Conservation (phyloP, 768 basidiomycete species). For the Hericium erinaceus region DNA sequence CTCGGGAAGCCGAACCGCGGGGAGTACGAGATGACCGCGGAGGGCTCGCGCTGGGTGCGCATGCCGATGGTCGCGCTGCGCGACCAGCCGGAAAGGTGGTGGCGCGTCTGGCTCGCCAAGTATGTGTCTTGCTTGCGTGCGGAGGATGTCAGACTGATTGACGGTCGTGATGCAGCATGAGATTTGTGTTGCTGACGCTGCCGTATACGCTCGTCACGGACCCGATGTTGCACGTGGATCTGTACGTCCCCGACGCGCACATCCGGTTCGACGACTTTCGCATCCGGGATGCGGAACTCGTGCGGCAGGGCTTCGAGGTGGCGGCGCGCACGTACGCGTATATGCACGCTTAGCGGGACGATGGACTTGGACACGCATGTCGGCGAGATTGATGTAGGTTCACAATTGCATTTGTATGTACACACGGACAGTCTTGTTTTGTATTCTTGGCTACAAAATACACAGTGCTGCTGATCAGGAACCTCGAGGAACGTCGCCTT, state of each 20-base stretch:
- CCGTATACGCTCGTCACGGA: slow-evolving; percentile 22
- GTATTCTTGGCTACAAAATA: too few relatives aligned
- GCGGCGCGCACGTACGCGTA: not conserved
- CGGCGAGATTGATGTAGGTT: too few relatives aligned
- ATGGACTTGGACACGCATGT: too few relatives aligned
- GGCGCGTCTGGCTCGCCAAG: not conserved
- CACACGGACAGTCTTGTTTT: too few relatives aligned
- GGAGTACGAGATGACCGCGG: slow-evolving; percentile 30
- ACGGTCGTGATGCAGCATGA: slow-evolving; percentile 15
- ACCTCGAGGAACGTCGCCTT: too few relatives aligned
- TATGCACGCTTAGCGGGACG: not conserved
- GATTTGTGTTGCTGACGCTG: slow-evolving; percentile 16
- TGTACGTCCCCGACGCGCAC: slow-evolving; percentile 28
- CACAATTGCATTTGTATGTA: too few relatives aligned
- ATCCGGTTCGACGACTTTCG: slow-evolving; percentile 34
- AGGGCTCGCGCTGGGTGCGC: slow-evolving; percentile 29
- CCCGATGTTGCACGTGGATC: slow-evolving; percentile 25
- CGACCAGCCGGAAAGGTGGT: slow-evolving; percentile 6
- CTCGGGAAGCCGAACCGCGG: slow-evolving; percentile 20
- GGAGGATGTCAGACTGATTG: not conserved
- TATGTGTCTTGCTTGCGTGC: not conserved
- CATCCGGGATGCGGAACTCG: slow-evolving; percentile 32
- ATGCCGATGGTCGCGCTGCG: slow-evolving; percentile 18
- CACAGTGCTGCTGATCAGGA: too few relatives aligned
- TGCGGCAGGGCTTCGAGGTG: slow-evolving; percentile 20